Conservation (phyloP, 2,329 filamentous ascomycete genomes). For the Dothideomycetes sp. region DNA sequence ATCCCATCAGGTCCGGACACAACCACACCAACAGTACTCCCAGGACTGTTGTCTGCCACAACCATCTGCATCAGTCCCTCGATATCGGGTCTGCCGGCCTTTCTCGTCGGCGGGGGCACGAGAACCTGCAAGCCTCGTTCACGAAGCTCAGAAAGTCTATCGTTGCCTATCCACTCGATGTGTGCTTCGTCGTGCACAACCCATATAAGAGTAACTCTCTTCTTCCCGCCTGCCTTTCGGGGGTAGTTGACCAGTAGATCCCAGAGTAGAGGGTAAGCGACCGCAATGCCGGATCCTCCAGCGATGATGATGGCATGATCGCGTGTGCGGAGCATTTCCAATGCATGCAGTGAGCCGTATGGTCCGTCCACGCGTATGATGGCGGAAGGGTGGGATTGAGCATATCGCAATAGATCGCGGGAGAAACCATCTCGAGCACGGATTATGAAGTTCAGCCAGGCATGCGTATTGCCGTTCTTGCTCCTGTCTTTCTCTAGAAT, state of each 20-base stretch:
- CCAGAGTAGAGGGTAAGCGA: conserved; percentile 50
- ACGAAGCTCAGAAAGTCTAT: conserved; percentile 39
- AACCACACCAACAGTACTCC: conserved; percentile 37
- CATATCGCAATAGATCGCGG: conserved; percentile 41
- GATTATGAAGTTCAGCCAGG: conserved; percentile 47
- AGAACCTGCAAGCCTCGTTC: conserved; percentile 40
- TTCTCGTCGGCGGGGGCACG: conserved; percentile 43
- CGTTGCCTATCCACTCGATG: conserved; percentile 41
- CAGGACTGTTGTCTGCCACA: conserved; percentile 14
- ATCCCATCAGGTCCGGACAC: conserved; percentile 53
- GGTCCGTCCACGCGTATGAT: conserved; percentile 50
- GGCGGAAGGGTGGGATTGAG: conserved; percentile 32
- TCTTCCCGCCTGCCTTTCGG: conserved; percentile 15
- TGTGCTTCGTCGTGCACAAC: conserved; percentile 45
- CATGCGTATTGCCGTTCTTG: conserved; percentile 25
- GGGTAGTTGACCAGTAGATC: conserved; percentile 20
- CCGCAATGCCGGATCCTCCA: conserved; percentile 55
- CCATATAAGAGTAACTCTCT: conserved; percentile 45
- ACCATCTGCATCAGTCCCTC: conserved; percentile 29
- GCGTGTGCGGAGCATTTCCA: conserved; percentile 40
- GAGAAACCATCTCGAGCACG: conserved; percentile 52
- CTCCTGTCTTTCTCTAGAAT: too few species aligned
- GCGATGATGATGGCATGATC: conserved; percentile 46
- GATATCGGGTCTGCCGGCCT: conserved; percentile 45
- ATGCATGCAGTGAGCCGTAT: conserved; percentile 48